Base-by-base conservation (phyloP, 176 grass and related monocot species). In the Panicum miliaceum region DNA sequence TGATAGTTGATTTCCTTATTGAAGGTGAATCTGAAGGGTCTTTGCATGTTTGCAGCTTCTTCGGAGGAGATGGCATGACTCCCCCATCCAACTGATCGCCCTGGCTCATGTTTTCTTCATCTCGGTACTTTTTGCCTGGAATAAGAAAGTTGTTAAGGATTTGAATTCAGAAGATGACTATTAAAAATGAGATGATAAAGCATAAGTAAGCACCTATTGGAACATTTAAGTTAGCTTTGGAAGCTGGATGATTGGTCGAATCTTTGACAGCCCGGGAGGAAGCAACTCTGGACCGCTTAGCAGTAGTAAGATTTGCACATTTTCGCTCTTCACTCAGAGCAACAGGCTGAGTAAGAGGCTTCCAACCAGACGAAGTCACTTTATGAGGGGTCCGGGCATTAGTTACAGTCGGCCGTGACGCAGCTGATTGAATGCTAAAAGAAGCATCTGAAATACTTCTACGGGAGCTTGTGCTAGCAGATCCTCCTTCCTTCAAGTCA, bases 211-310 rank as follows among this genome's bases (percentile, higher is more conserved):
- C 37, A 90, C 88, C 88, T 71, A 12, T 66, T 29, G n/a, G 37
- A 66, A 77, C 27, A 71, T 62, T 48, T 64, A 38, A 12, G 25
- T 37, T 88, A 83, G 37, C 23, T 84, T 45, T 89, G 0, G 50
- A 73, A 54, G 73, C 10, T 68, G 73, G 79, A 66, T 80, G 26
- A 43, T 36, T 87, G 25, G 41, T 87, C 29, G 26, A 75, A 15
- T 88, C 79, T 69, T 83, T 89, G 83, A 76, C 73, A 84, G 56
- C 45, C 37, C 64, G 63, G 45, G 86, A 76, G 9, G 46, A 77
- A 78, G 62, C 45, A 84, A 94, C 83, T 89, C 86, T 84, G 50
- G 86, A 81, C 41, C 77, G 85, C 48, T 86, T 89, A 79, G 81
- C 73, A 76, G 80, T 84, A 89, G 86, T 51, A 81, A 84, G 38